Conservation (phyloP, 2,329 filamentous ascomycete genomes). For the Karstenula rhodostoma region DNA sequence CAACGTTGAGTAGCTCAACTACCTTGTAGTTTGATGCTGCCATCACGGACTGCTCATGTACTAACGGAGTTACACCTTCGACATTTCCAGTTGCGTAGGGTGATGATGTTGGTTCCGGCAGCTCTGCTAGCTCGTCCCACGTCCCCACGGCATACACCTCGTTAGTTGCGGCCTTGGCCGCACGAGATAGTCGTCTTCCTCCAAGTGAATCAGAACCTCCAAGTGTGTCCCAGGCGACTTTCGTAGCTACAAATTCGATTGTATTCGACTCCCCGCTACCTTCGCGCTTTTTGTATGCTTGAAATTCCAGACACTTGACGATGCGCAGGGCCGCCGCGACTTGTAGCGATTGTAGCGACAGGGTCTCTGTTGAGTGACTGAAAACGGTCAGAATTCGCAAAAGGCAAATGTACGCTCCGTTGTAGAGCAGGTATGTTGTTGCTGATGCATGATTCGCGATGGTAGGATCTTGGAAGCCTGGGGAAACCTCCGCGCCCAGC, state of each 20-base stretch:
- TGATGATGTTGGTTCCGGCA: not conserved
- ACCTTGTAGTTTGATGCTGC: not conserved
- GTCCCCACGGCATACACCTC: constrained; percentile 22
- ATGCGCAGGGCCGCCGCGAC: constrained; percentile 31
- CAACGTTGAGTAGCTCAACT: constrained; percentile 9
- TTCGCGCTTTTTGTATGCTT: constrained; percentile 26
- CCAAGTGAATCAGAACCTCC: constrained; percentile 33
- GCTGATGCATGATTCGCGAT: constrained; percentile 32
- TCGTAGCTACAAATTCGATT: constrained; percentile 35
- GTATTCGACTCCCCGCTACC: constrained; percentile 33
- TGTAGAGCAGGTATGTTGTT: constrained; percentile 37
- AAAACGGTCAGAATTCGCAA: constrained; percentile 30
- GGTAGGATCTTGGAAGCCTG: constrained; percentile 19
- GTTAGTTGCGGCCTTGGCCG: constrained; percentile 21
- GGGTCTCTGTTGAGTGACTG: constrained; percentile 24
- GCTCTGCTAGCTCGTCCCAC: constrained; percentile 16
- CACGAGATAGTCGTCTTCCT: constrained; percentile 28
- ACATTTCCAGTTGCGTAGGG: not conserved
- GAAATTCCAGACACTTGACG: constrained; percentile 30
- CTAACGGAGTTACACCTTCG: not conserved
- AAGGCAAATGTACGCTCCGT: constrained; percentile 31
- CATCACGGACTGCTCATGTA: not conserved
- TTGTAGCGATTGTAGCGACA: constrained; percentile 24
- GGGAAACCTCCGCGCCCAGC: constrained; percentile 4
- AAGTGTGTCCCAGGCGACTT: constrained; percentile 36